Evolutionary conservation across 2,329 filamentous ascomycete species (phyloP).

Genomic region (Fusarium nisikadoi): DNA sequence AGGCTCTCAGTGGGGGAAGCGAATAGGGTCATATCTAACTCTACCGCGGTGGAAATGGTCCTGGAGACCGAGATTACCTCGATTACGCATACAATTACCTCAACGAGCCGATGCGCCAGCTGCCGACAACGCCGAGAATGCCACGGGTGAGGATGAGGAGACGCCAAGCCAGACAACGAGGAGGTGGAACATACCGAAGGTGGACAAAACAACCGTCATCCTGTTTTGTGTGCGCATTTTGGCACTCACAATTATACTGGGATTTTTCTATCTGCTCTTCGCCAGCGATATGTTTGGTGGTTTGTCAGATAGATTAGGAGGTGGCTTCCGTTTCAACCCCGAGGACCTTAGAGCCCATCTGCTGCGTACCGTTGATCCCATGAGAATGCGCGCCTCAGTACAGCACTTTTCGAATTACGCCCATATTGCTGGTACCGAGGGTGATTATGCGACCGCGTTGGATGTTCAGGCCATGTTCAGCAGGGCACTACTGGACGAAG

Average conservation of each 20-base stretch:
- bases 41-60: conserved; percentile 66
- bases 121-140: conserved; percentile 40
- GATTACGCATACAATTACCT: conserved; percentile 61
- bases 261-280: conserved; percentile 85
- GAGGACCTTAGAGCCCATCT: conserved; percentile 83
- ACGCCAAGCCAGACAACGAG: conserved; percentile 41
- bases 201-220: conserved; percentile 58
- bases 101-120: conserved; percentile 48
- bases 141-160: conserved; percentile 44
- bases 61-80: conserved; percentile 65
- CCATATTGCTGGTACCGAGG: conserved; percentile 93
- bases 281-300: conserved; percentile 83
- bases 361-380: conserved; percentile 76
- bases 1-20: conserved; percentile 64
- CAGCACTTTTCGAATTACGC: conserved; percentile 84
- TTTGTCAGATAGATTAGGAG: conserved; percentile 70
- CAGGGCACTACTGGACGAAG: conserved; percentile 77
- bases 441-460: conserved; percentile 85
- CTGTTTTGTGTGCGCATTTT: conserved; percentile 78
- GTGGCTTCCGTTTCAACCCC: conserved; percentile 79
- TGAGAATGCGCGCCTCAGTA: conserved; percentile 76
- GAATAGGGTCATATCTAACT: conserved; percentile 63
- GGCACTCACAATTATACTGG: conserved; percentile 78
- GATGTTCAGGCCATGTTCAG: conserved; percentile 84
- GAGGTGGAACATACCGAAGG: conserved; percentile 47